phyloP scores from a whole-genome alignment of 163 green algal genomes.

The Botryococcus braunii region DNA sequence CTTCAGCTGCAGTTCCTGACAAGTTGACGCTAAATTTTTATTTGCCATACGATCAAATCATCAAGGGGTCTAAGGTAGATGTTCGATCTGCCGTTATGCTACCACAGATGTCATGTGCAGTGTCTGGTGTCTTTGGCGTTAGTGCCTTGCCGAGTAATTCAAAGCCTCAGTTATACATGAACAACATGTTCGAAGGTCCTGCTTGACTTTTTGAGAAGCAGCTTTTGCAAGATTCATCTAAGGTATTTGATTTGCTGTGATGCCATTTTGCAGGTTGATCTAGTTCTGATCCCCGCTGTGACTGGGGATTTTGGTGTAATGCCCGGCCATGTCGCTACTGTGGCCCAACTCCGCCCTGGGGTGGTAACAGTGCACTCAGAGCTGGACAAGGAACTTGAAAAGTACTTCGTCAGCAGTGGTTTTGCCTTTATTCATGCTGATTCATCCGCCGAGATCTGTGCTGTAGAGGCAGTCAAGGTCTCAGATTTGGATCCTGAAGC shows the following conservation, averaged over 20 bases:
- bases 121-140: neutral
- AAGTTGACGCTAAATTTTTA: conserved; percentile 81
- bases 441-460: conserved; percentile 81
- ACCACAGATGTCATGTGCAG: neutral
- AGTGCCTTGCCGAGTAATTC: neutral
- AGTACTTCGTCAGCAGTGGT: conserved; percentile 78
- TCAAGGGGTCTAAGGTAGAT: conserved; percentile 29
- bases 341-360: conserved; percentile 90
- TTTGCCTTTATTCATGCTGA: conserved; percentile 98
- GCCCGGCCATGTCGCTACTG: conserved; percentile 93
- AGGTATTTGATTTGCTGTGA: neutral
- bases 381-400: conserved; percentile 79
- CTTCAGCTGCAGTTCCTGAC: conserved; percentile 41
- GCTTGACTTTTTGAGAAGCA: neutral
- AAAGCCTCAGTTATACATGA: neutral
- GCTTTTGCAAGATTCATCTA: neutral
- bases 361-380: conserved; percentile 84
- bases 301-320: conserved; percentile 97
- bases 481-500: conserved; percentile 80
- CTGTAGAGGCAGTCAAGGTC: conserved; percentile 87
- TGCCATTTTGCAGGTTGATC: conserved; percentile 62
- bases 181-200: neutral
- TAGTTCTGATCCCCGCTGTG: conserved; percentile 81
- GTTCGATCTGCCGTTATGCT: no score
- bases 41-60: conserved; percentile 40